A percentile compares a stretch with the other conserved stretches of the same genome.
These are phyloP conservation scores for Yamadazyma spencermartinsiae DNA, from an alignment of 1,139 yeast species.

Conservation along the genomic window DNA sequence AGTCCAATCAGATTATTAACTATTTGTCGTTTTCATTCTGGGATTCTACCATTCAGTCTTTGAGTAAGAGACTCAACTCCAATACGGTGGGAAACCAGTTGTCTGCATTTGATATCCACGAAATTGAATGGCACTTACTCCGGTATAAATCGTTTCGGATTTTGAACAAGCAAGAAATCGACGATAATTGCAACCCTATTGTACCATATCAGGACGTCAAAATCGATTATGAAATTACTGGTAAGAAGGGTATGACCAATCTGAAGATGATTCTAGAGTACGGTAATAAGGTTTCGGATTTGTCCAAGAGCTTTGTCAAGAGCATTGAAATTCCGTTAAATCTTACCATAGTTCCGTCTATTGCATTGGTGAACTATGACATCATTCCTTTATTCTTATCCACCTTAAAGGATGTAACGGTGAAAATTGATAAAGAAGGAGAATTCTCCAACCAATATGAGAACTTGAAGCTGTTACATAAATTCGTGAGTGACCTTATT, in stretches of 20 bases:
- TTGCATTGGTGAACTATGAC: conserved; percentile 76
- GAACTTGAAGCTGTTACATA: conserved; percentile 12
- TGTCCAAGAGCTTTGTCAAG: conserved; percentile 45
- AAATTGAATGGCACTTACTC: conserved; percentile 68
- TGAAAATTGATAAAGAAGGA: conserved; percentile 13
- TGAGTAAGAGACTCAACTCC: conserved; percentile 40
- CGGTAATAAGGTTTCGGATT: conserved; percentile 42
- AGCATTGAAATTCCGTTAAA: conserved; percentile 62
- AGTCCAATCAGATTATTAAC: conserved; percentile 56
- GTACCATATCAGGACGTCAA: conserved; percentile 30
- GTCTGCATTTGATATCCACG: conserved; percentile 66
- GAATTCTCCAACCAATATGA: conserved; percentile 10
- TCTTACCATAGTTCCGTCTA: conserved; percentile 67
- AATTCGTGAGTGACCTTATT: conserved; percentile 16
- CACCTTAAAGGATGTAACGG: conserved; percentile 21
- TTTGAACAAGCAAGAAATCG: conserved; percentile 38
- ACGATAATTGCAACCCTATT: conserved; percentile 34
- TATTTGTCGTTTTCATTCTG: conserved; percentile 61
- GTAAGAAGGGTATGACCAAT: conserved; percentile 72
- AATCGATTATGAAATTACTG: conserved; percentile 62
- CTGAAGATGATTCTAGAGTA: conserved; percentile 70
- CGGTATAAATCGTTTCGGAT: conserved; percentile 58
- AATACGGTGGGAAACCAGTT: conserved; percentile 29
- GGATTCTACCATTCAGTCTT: conserved; percentile 73
- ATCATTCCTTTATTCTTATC: conserved; percentile 51